Evolutionary conservation across 1,284 basidiomycete species (phyloP), one percentile per base, ranked within the genome.

Genomic region (Malassezia psittaci): DNA sequence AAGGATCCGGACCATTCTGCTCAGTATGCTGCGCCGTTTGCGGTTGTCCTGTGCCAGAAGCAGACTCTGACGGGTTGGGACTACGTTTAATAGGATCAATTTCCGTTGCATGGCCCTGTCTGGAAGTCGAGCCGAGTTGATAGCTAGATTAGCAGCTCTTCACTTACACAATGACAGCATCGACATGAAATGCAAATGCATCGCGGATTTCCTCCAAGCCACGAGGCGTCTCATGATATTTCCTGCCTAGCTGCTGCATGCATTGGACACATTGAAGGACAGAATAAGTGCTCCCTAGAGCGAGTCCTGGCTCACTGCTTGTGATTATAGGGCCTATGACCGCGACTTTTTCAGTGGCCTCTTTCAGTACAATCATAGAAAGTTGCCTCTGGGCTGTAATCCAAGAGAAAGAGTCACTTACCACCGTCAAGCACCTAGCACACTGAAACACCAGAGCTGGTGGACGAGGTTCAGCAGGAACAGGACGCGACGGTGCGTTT

Each of bases 361-460:
- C 52, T 7, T 57, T 52, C 10, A 68, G 58, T 34, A 66, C 62
- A 35, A 68, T 61, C 48, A 66, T 59, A 16, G 59, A 58, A 1
- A 68, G 60, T 15, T 59, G 54, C 10, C 56, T 39, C 37, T 68
- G 61, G 2, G 64, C 64, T 2, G 57, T 55, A 11, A 66, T 49
- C 39, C 62, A 68, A 5, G 56, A 41, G 11, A 57, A 41, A 16
- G 66, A 63, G 42, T 68, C 66, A 32, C 58, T 64, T 2, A 68
- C 41, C 7, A 66, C 47, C 0, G 61, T 52, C 19, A 56, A 61
- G 45, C 66, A 68, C 2, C 21, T 8, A 0, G 52, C 45, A 32
- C 66, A 68, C 40, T 68, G 66, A 16, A 68, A 66, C 16, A 59
- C 62, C 19, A 66, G 54, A 2, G 61, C 60, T 5, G 53, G 45